These are phyloP conservation scores for Alternaria brassicicola DNA, from an alignment of 2,329 filamentous ascomycete genomes.

Conservation along the genomic window DNA sequence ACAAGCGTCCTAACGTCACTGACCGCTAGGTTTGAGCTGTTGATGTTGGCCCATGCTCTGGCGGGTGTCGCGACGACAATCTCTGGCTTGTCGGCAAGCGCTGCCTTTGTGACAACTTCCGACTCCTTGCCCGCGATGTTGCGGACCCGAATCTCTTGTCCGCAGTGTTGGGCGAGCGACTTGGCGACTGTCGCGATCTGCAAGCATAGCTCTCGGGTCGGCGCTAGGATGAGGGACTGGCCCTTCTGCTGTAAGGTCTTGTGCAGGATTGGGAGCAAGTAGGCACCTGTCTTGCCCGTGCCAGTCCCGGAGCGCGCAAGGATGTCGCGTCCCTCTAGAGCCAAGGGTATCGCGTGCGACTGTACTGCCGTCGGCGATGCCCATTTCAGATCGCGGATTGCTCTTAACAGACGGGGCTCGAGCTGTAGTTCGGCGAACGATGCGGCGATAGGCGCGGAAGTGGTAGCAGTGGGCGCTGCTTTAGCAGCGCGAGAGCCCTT, in stretches of 20 bases:
- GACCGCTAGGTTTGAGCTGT: conserved; percentile 72
- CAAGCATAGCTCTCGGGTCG: conserved; percentile 90
- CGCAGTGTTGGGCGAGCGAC: conserved; percentile 79
- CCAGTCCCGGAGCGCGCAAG: conserved; percentile 92
- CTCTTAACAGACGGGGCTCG: conserved; percentile 84
- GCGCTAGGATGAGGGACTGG: conserved; percentile 86
- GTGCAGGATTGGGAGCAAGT: conserved; percentile 87
- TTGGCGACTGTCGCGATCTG: conserved; percentile 84
- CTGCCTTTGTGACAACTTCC: conserved; percentile 83
- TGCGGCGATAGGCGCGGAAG: conserved; percentile 3
- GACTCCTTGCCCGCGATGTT: conserved; percentile 92
- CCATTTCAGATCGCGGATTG: conserved; percentile 83
- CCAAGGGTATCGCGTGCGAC: conserved; percentile 83
- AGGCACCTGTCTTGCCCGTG: conserved; percentile 97
- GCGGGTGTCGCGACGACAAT: conserved; percentile 90
- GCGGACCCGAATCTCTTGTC: conserved; percentile 78
- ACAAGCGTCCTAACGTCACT: conserved; percentile 73
- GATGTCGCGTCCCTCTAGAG: conserved; percentile 85
- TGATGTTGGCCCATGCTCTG: conserved; percentile 79
- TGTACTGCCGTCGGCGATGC: conserved; percentile 88
- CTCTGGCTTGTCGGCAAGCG: conserved; percentile 85
- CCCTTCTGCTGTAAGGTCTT: conserved; percentile 80
- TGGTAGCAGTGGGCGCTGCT: not conserved
- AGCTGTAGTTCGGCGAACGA: conserved; percentile 80
- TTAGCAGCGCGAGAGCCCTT: conserved; percentile 1